Conservation (phyloP, 768 basidiomycete genomes). For the Coprinopsis cinerea region DNA sequence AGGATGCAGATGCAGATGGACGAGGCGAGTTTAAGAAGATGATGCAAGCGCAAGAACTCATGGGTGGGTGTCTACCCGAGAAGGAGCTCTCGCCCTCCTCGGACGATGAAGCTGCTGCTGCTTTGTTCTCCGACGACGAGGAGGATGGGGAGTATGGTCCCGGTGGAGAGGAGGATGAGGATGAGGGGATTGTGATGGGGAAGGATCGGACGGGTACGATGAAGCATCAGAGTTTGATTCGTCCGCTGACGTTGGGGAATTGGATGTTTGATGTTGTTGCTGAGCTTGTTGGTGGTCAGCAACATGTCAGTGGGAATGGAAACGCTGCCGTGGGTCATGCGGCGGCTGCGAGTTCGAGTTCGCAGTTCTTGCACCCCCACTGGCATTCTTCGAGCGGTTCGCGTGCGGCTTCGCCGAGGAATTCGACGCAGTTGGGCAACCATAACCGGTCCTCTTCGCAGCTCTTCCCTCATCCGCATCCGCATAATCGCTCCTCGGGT, state of each 20-base stretch:
- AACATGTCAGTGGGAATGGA: neutral
- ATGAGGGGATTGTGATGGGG: neutral
- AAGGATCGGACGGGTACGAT: neutral
- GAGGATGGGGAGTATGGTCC: slow-evolving; percentile 24
- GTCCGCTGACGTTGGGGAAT: slow-evolving; percentile 59
- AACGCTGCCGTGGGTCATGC: neutral
- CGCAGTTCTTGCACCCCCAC: too few species aligned
- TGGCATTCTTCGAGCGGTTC: slow-evolving; percentile 20
- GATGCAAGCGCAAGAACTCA: slow-evolving; percentile 48
- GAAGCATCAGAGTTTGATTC: slow-evolving; percentile 39
- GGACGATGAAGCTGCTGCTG: slow-evolving; percentile 42
- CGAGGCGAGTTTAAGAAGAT: slow-evolving; percentile 70
- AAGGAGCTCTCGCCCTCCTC: too few species aligned
- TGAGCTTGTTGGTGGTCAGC: slow-evolving; percentile 30
- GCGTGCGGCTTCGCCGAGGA: slow-evolving; percentile 30
- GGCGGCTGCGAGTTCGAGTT: slow-evolving; percentile 19
- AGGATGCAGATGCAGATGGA: slow-evolving; percentile 15
- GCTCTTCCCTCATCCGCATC: too few species aligned
- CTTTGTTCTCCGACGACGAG: slow-evolving; percentile 38
- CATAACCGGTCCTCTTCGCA: too few species aligned
- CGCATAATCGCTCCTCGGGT: too few species aligned
- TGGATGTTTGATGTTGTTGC: slow-evolving; percentile 84
- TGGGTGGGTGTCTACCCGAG: slow-evolving; percentile 44
- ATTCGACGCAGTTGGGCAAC: neutral
- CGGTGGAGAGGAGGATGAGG: neutral